phyloP scores from a whole-genome alignment of 1,284 basidiomycete genomes.

The Uromyces viciae-fabae region DNA sequence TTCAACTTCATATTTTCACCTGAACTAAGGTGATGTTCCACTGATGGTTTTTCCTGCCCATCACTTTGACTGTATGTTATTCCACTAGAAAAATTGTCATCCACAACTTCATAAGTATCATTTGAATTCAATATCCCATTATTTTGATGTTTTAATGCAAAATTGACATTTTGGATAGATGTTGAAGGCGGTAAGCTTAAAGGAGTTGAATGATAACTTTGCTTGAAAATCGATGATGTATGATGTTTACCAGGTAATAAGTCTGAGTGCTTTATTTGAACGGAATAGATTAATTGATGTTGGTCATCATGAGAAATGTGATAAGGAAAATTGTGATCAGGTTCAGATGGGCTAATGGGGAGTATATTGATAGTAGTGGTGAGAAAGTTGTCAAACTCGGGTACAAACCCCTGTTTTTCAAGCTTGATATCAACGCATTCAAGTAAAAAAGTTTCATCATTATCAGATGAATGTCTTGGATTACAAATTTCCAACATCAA shows the following conservation, averaged over 20 bases:
- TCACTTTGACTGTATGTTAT: background rate
- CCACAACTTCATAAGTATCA: background rate
- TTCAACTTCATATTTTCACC: background rate
- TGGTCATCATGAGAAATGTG: background rate
- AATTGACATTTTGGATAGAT: conserved; percentile 1
- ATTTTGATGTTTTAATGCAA: conserved; percentile 16
- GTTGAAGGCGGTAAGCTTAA: conserved; percentile 8
- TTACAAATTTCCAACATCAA: conserved; percentile 11
- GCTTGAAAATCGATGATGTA: background rate
- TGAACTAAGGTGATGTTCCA: background rate
- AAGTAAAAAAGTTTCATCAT: background rate
- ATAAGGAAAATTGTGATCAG: conserved; percentile 11
- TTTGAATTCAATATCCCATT: conserved; percentile 1
- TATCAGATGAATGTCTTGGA: background rate
- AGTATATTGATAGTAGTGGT: background rate
- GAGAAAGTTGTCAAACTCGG: conserved; percentile 20
- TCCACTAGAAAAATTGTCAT: background rate
- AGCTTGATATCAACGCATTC: conserved; percentile 9
- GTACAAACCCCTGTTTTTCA: conserved; percentile 2
- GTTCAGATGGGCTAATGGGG: conserved; percentile 2
- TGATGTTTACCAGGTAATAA: background rate
- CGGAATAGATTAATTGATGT: conserved; percentile 19
- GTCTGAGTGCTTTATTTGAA: background rate
- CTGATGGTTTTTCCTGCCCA: no score
- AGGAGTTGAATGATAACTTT: background rate